Base-by-base conservation (phyloP, 352 stramenopile genomes). In the Poterioochromonas sp. region DNA sequence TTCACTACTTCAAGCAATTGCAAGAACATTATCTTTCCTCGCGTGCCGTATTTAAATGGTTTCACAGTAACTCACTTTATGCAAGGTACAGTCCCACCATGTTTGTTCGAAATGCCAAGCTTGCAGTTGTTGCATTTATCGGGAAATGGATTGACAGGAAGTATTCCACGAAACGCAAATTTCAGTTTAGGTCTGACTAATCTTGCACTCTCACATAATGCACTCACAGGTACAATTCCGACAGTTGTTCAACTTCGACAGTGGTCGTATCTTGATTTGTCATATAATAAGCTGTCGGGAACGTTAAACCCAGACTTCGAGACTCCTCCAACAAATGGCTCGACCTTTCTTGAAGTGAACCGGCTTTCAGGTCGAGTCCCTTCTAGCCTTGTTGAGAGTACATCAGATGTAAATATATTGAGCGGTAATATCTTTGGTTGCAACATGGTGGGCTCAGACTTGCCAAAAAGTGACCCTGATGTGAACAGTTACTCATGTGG, bases 81-180 rank as follows among this genome's bases (percentile, higher is more conserved):
- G 44, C 8, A 53, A 53, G 53, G 53, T 63, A 63, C 53, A 35
- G 29, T 63, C 29, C 53, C 53, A 5, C 29, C 53, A 8, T 63
- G 53, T 29, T 29, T 63, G 53, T 63, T 63, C 29, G 29, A 63
- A 5, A 63, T 63, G 26, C 26, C 53, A 11, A 11, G 2, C 2
- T 63, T 63, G 53, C 18, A 35, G 8, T 5, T 11, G 29, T 34
- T 63, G 53, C 53, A 63, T 63, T 34, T 63, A 32, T 5, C 53
- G 11, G 53, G 18, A 8, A 63, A 63, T 63, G 53, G 53, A n/a
- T 34, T 63, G 53, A 35, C 53, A n/a, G 53, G 53, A 63, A 63
- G 8, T 26, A 5, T 63, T 63, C 53, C 18, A 35, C 2, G 8
- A 8, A 34, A 63, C 29, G 29, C 26, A 11, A 34, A 32, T 32